These are phyloP conservation scores for Parachaetomium inaequale DNA, from an alignment of 495 filamentous ascomycete species.

Conservation along the genomic window DNA sequence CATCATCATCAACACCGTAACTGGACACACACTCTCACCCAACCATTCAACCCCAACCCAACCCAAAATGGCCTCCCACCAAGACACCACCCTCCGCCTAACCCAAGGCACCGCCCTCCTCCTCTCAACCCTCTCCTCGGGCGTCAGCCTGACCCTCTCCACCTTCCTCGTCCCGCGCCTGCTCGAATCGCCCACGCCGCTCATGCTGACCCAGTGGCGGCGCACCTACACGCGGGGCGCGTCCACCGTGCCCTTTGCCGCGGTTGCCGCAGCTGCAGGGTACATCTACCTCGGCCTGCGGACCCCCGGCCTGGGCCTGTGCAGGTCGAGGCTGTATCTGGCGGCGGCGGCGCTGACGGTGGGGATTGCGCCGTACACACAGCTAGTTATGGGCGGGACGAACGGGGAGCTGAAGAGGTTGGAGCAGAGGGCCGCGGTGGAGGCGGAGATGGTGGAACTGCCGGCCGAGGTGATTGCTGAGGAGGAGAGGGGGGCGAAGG, in stretches of 20 bases:
- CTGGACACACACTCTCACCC: background rate
- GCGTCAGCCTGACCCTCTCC: constrained; percentile 42
- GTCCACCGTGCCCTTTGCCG: constrained; percentile 32
- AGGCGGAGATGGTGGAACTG: constrained; percentile 9
- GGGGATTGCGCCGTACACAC: constrained; percentile 50
- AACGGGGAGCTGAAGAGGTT: constrained; percentile 43
- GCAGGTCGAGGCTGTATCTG: constrained; percentile 31
- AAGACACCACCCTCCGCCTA: constrained; percentile 33
- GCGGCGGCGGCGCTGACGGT: constrained; percentile 41
- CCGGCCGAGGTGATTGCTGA: constrained; percentile 4
- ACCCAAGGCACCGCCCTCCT: constrained; percentile 48
- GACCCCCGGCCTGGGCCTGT: background rate
- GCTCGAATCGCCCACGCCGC: constrained; percentile 48
- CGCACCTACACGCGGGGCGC: constrained; percentile 35
- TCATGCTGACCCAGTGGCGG: constrained; percentile 52
- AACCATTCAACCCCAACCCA: background rate
- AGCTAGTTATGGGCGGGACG: constrained; percentile 41
- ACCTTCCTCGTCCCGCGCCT: constrained; percentile 47
- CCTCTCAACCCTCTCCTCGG: constrained; percentile 41
- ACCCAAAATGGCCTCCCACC: constrained; percentile 11
- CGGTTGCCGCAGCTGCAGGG: constrained; percentile 30
- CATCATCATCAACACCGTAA: background rate
- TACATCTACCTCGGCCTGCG: constrained; percentile 44
- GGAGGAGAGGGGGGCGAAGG: constrained; percentile 34
- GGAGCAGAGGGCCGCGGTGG: constrained; percentile 29